These are phyloP conservation scores for Phytophthora pisi DNA, from an alignment of 352 stramenopile genomes.

Conservation along the genomic window DNA sequence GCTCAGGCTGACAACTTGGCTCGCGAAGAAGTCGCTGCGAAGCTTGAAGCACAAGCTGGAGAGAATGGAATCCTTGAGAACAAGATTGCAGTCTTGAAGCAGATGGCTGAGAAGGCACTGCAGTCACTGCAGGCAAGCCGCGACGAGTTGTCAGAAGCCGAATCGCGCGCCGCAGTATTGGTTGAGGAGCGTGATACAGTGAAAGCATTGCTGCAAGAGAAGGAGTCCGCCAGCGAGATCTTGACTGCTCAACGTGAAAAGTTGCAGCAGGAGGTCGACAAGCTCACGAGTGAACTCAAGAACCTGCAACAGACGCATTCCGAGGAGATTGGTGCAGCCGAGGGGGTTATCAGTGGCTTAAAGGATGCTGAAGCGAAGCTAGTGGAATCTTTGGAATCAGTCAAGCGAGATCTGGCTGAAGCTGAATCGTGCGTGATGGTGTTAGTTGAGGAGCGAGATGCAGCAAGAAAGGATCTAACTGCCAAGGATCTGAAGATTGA, in stretches of 20 bases:
- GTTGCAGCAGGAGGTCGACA: conserved; percentile 32
- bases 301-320: conserved; percentile 4
- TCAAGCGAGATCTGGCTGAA: conserved; percentile 34
- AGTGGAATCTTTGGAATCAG: conserved; percentile 21
- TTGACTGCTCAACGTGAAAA: conserved; percentile 20
- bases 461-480: conserved; percentile 31
- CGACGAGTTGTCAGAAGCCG: conserved; percentile 30
- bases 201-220: conserved; percentile 23
- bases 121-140: conserved; percentile 33
- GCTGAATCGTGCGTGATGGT: conserved; percentile 40
- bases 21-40: conserved; percentile 16
- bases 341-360: conserved; percentile 23
- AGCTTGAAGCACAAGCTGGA: conserved; percentile 32
- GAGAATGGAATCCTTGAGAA: conserved; percentile 38
- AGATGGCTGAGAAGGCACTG: conserved; percentile 44
- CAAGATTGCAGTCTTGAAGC: conserved; percentile 34
- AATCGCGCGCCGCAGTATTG: conserved; percentile 27
- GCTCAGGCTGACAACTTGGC: conserved; percentile 30
- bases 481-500: conserved; percentile 46
- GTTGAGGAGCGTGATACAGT: conserved; percentile 31
- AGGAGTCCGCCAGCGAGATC: conserved; percentile 18
- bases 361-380: conserved; percentile 22
- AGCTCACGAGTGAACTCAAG: conserved; percentile 27
- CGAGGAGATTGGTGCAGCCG: conserved; percentile 19
- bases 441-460: conserved; percentile 41